phyloP scores from a whole-genome alignment of 2,329 filamentous ascomycete species.

The Cordyceps fumosorosea region DNA sequence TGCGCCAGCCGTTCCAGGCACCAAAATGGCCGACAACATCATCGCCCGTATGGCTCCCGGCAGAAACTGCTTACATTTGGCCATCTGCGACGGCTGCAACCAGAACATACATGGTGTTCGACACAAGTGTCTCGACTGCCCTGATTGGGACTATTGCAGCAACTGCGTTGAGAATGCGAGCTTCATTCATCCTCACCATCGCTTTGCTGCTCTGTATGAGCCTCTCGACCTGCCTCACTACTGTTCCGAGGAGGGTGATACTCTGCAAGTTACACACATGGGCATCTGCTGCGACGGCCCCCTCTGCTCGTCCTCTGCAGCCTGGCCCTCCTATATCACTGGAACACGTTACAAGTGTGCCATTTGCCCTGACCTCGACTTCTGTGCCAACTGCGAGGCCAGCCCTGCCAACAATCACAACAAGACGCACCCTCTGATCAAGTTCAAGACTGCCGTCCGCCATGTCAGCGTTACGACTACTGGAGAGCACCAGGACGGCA shows the following conservation, averaged over 20 bases:
- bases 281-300: conserved; percentile 95
- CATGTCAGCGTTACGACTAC: conserved; percentile 81
- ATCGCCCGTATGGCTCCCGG: conserved; percentile 67
- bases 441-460: conserved; percentile 89
- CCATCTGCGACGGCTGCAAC: conserved; percentile 92
- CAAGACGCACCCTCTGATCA: conserved; percentile 92
- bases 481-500: conserved; percentile 66
- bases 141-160: conserved; percentile 93
- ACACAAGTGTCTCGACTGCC: conserved; percentile 94
- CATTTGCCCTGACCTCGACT: conserved; percentile 89
- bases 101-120: conserved; percentile 81
- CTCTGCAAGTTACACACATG: conserved; percentile 48
- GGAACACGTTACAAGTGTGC: conserved; percentile 96
- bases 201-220: conserved; percentile 83
- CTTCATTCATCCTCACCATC: conserved; percentile 71
- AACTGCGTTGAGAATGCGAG: conserved; percentile 62
- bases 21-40: conserved; percentile 54
- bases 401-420: conserved; percentile 81
- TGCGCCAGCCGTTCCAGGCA: conserved; percentile 57
- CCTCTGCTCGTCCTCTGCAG: conserved; percentile 57
- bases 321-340: conserved; percentile 63
- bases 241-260: conserved; percentile 17
- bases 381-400: conserved; percentile 91
- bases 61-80: conserved; percentile 74
- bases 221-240: conserved; percentile 38